These are phyloP conservation scores for Leccinum rimulosum DNA, from an alignment of 768 basidiomycete species.

Conservation along the genomic window DNA sequence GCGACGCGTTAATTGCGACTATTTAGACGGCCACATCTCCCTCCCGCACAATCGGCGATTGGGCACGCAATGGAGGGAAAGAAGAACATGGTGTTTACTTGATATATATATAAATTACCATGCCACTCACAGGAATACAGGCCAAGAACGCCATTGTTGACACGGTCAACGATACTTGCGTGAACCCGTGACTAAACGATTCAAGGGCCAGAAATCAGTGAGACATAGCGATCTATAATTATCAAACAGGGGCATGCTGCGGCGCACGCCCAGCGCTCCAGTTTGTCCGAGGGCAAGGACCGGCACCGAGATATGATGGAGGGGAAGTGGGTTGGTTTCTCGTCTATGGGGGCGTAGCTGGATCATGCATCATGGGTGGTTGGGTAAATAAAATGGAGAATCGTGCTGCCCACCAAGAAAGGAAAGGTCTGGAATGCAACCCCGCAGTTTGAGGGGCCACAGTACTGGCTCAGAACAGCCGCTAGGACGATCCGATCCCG, in stretches of 20 bases:
- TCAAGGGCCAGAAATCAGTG: constrained; percentile 10
- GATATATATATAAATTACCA: constrained; percentile 10
- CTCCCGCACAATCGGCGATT: constrained; percentile 23
- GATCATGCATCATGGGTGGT: not conserved
- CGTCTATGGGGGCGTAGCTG: constrained; percentile 4
- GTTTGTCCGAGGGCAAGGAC: constrained; percentile 11
- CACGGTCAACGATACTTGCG: constrained; percentile 10
- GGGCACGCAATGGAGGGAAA: constrained; percentile 14
- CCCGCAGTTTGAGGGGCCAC: constrained; percentile 32
- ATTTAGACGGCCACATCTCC: constrained; percentile 4
- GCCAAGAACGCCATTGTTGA: constrained; percentile 4
- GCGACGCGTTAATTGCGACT: constrained; percentile 22
- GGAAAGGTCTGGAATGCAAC: constrained; percentile 15
- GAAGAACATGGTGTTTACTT: constrained; percentile 6
- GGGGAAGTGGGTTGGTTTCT: not conserved
- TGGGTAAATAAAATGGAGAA: constrained; percentile 21
- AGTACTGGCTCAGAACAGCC: not conserved
- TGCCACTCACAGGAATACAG: constrained; percentile 10
- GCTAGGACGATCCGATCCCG: constrained; percentile 27
- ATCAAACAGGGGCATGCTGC: constrained; percentile 16
- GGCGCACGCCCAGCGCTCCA: constrained; percentile 8
- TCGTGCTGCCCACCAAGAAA: constrained; percentile 5
- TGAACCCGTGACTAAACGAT: constrained; percentile 10
- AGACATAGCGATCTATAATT: constrained; percentile 13
- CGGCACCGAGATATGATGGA: constrained; percentile 27